A percentile compares a stretch with the other conserved stretches of the same genome.
phyloP scores from a whole-genome alignment of 805 yeast genomes.

The Ogataea degrootiae region DNA sequence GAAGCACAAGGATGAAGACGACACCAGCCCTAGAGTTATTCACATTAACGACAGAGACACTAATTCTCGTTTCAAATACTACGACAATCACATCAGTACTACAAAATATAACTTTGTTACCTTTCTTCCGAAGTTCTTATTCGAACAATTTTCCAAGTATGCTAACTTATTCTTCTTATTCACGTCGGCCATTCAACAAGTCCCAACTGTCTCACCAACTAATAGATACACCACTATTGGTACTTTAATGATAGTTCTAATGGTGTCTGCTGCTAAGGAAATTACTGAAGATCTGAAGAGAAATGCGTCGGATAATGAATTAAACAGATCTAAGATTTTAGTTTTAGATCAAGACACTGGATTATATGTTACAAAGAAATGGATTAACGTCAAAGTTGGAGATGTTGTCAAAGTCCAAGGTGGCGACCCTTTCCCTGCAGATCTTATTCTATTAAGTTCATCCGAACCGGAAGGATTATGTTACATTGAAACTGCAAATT shows the following conservation, averaged over 20 bases:
- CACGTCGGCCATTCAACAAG: constrained; percentile 93
- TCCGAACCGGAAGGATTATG: constrained; percentile 98
- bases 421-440: constrained; percentile 94
- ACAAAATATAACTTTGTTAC: constrained; percentile 94
- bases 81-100: constrained; percentile 86
- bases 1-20: constrained; percentile 16
- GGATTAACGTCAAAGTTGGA: constrained; percentile 90
- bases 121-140: constrained; percentile 87
- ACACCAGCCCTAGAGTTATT: constrained; percentile 55
- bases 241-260: constrained; percentile 75
- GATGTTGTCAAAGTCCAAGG: constrained; percentile 80
- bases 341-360: constrained; percentile 58
- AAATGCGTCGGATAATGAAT: constrained; percentile 79
- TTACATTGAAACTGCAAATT: constrained; percentile 93
- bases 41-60: constrained; percentile 57
- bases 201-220: constrained; percentile 94
- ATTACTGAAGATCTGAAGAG: constrained; percentile 87
- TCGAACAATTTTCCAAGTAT: constrained; percentile 95
- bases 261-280: constrained; percentile 92
- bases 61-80: constrained; percentile 53
- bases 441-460: constrained; percentile 74
- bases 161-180: constrained; percentile 91
- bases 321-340: constrained; percentile 66
- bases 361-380: constrained; percentile 59
- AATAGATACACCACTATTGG: constrained; percentile 94